A percentile compares a stretch with the other conserved stretches of the same genome.
phyloP scores from a whole-genome alignment of 2,329 filamentous ascomycete genomes.

The Curvularia verruculosa region DNA sequence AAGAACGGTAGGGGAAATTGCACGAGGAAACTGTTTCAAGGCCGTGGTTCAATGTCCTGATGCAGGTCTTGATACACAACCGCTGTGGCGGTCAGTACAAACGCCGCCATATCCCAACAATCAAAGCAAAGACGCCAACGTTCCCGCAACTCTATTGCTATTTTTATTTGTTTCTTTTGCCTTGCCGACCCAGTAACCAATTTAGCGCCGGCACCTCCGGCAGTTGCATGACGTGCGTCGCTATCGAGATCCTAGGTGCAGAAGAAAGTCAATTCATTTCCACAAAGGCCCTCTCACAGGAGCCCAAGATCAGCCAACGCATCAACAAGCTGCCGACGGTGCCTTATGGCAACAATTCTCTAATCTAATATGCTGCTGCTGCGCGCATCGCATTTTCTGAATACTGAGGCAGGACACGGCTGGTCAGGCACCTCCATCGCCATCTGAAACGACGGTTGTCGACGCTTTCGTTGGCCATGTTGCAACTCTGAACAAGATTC shows the following conservation, averaged over 20 bases:
- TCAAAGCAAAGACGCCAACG: neutral
- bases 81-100: neutral
- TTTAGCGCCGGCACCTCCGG: neutral
- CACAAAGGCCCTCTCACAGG: neutral
- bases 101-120: neutral
- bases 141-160: neutral
- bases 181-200: neutral
- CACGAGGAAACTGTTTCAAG: neutral
- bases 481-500: neutral
- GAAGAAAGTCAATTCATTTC: neutral
- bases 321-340: neutral
- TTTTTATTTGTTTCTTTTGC: neutral
- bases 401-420: neutral
- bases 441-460: conserved; percentile 9
- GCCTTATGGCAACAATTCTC: neutral
- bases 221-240: neutral
- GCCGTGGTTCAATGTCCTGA: neutral
- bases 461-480: neutral
- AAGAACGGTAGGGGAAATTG: neutral
- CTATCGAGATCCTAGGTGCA: neutral
- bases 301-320: neutral
- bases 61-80: neutral
- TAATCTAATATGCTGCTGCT: neutral
- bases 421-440: neutral
- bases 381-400: neutral